These are phyloP conservation scores for Tetrahymena malaccensis DNA, from an alignment of 73 alveolate species.

Conservation along the genomic window DNA sequence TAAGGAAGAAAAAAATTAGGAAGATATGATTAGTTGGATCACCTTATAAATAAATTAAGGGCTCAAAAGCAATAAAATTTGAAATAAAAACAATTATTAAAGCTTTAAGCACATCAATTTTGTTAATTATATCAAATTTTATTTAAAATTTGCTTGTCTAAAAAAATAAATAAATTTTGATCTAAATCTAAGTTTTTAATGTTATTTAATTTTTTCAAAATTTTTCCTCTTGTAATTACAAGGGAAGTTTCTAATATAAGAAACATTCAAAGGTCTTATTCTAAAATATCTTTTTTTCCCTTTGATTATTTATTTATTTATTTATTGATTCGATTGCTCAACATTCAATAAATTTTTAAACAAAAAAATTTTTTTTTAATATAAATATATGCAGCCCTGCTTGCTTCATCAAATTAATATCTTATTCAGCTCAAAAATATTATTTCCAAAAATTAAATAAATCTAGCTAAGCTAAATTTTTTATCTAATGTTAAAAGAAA, in stretches of 20 bases:
- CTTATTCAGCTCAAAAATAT: background rate
- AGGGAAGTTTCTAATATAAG: background rate
- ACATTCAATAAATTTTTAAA: no score
- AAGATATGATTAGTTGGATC: background rate
- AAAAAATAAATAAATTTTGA: background rate
- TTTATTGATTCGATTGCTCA: no score
- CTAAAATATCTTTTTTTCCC: background rate
- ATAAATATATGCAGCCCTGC: background rate
- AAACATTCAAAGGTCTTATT: background rate
- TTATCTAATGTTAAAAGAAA: background rate
- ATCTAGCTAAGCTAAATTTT: background rate
- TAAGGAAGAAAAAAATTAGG: no score
- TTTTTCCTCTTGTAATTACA: background rate
- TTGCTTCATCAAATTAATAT: background rate
- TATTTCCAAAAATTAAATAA: no score
- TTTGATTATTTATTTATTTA: no score
- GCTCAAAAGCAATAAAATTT: background rate
- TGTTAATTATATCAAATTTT: background rate
- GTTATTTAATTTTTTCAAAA: no score
- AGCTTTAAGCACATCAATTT: background rate
- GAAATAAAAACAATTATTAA: background rate
- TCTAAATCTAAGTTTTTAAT: background rate
- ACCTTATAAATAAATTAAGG: no score
- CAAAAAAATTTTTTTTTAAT: no score
- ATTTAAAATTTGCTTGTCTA: background rate